Base-by-base conservation (phyloP, 768 basidiomycete species). In the Termitomyces sp. region DNA sequence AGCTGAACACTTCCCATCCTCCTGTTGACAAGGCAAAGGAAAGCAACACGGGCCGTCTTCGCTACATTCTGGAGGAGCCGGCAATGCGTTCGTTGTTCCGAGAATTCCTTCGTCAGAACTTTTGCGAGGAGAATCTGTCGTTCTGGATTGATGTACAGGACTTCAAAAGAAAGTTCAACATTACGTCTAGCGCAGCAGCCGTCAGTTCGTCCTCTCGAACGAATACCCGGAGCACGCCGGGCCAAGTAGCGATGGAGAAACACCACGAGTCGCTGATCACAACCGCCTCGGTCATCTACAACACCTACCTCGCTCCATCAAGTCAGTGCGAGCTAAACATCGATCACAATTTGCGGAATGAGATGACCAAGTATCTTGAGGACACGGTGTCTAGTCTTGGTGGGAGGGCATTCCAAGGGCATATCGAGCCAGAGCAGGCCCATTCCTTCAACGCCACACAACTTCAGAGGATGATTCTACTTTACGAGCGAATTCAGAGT, bases 131-230 rank as follows among this genome's bases (percentile, higher is more conserved):
- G 79, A 99, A 99, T 71, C 76, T 99, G 64, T 88, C 89, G 50
- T 99, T 98, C 76, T 99, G 94, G 91, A 72, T 98, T 57, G 97
- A 99, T 68, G 95, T 98, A 3, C 84, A 93, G 70, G 97, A 99
- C 70, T 97, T 99, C 78, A 95, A 94, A 75, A 85, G 89, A 67
- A 90, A 95, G 70, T 99, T 99, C 77, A 87, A 86, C 68, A 98
- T 95, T 58, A 97, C 97, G 0, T 96, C 93, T 4, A 94, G 87
- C 66, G 95, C 95, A 13, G 85, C 89, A 59, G 89, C 89, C 8
- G 80, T 79, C 33, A 66, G 72, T 13, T 73, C 80, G 1, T 12
- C 69, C 5, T 56, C 71, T 41, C 78, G 80, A 26, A 70, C 74
- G 49, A 75, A 72, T 0, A 62, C 63, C 26, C 82, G 74, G 32